phyloP scores from a whole-genome alignment of 2,329 filamentous ascomycete species.

The Fusarium tjaetaba region DNA sequence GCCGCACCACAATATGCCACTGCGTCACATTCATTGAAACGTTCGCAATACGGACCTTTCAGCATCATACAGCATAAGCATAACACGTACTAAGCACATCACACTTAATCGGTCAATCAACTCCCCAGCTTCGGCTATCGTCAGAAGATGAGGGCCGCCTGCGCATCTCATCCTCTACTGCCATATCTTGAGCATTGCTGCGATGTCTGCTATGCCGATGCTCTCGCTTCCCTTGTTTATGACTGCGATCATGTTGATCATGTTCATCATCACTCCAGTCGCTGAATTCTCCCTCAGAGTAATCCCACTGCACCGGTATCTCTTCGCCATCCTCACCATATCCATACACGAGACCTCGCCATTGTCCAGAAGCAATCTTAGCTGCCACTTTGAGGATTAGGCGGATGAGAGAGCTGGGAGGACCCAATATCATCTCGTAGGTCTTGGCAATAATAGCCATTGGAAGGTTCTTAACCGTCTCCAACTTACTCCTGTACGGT shows the following conservation, averaged over 20 bases:
- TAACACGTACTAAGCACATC: not conserved
- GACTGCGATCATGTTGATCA: slow-evolving; percentile 24
- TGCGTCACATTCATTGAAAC: slow-evolving; percentile 1
- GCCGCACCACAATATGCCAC: not conserved
- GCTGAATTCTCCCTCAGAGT: slow-evolving; percentile 65
- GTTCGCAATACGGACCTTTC: not conserved
- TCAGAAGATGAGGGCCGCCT: slow-evolving; percentile 37
- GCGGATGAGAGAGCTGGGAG: slow-evolving; percentile 80
- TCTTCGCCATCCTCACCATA: slow-evolving; percentile 62
- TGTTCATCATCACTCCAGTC: slow-evolving; percentile 66
- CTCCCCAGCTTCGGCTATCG: slow-evolving; percentile 41
- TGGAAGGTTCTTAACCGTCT: slow-evolving; percentile 39
- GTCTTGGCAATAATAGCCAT: slow-evolving; percentile 79
- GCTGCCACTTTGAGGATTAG: slow-evolving; percentile 86
- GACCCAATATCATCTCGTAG: slow-evolving; percentile 78
- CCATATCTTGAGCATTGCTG: not conserved
- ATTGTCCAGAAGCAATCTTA: slow-evolving; percentile 73
- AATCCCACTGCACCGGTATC: slow-evolving; percentile 70
- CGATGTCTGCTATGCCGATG: slow-evolving; percentile 21
- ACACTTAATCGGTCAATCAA: slow-evolving; percentile 30
- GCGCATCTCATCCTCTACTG: not conserved
- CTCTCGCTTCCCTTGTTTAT: slow-evolving; percentile 12
- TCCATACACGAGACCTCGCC: slow-evolving; percentile 68
- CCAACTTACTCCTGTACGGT: slow-evolving; percentile 37
- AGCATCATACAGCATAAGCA: not conserved